Conservation (phyloP, 2,329 filamentous ascomycete species). For the Ophiostoma ips region DNA sequence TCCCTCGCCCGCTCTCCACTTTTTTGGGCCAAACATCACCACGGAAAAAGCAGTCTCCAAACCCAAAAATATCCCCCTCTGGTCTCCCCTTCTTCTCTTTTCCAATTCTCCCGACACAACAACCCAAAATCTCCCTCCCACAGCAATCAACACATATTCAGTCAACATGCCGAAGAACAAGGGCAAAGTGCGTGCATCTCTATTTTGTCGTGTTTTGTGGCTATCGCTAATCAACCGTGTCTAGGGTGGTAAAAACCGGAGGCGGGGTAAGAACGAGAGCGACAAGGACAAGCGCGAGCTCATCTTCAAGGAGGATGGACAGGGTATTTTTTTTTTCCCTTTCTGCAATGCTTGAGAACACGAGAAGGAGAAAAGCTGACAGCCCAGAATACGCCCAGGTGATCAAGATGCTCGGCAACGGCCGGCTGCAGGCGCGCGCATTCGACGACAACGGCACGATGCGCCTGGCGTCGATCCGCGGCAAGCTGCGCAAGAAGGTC, state of each 20-base stretch:
- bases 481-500: conserved; percentile 98
- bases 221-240: too few relatives aligned
- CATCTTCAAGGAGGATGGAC: conserved; percentile 96
- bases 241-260: conserved; percentile 83
- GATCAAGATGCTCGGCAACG: conserved; percentile 45
- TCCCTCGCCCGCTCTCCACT: neutral
- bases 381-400: conserved; percentile 50
- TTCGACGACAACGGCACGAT: conserved; percentile 89
- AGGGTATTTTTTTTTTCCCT: conserved; percentile 30
- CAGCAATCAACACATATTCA: neutral
- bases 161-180: conserved; percentile 93
- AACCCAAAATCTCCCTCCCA: neutral
- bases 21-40: neutral
- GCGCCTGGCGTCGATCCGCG: conserved; percentile 55
- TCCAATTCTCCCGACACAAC: neutral
- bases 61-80: neutral
- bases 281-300: conserved; percentile 98
- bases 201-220: too few relatives aligned
- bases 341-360: neutral
- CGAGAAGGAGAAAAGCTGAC: neutral
- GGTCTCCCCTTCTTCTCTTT: neutral
- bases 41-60: neutral
- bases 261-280: conserved; percentile 97
- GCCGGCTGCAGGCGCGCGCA: conserved; percentile 67
- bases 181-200: conserved; percentile 59